phyloP scores from a whole-genome alignment of 805 yeast genomes.

The Torulaspora delbrueckii region DNA sequence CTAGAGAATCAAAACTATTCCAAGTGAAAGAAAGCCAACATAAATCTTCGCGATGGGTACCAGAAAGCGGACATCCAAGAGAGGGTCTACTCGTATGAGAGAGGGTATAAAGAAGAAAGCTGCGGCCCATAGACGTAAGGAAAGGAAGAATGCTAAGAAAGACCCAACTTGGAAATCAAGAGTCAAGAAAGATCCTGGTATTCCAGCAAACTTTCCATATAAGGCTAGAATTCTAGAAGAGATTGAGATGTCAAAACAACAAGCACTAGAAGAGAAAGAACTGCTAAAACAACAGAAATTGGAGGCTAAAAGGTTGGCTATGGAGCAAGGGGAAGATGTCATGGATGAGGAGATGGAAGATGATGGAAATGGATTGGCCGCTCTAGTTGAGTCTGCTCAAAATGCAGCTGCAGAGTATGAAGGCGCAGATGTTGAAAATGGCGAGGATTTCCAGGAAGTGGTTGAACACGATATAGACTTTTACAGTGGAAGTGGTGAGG shows the following conservation, averaged over 20 bases:
- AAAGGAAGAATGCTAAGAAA: slow-evolving; percentile 73
- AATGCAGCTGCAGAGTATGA: slow-evolving; percentile 73
- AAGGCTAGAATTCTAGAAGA: slow-evolving; percentile 75
- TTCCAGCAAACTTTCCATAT: slow-evolving; percentile 92
- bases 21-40: not conserved
- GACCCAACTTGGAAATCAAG: slow-evolving; percentile 93
- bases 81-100: slow-evolving; percentile 87
- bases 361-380: slow-evolving; percentile 61
- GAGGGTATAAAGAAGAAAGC: slow-evolving; percentile 97
- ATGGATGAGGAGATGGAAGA: slow-evolving; percentile 40
- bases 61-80: slow-evolving; percentile 69
- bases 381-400: slow-evolving; percentile 85
- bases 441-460: slow-evolving; percentile 43
- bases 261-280: slow-evolving; percentile 51
- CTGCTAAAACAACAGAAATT: slow-evolving; percentile 46
- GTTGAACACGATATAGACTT: slow-evolving; percentile 47
- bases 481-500: slow-evolving; percentile 42
- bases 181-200: slow-evolving; percentile 83
- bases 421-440: slow-evolving; percentile 51
- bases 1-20: not conserved
- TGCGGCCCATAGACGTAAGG: slow-evolving; percentile 83
- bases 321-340: slow-evolving; percentile 37
- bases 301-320: slow-evolving; percentile 37
- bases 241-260: slow-evolving; percentile 58
- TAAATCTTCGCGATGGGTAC: slow-evolving; percentile 38